These are phyloP conservation scores for Tubosaeta sp. DNA, from an alignment of 768 basidiomycete species.

Conservation along the genomic window DNA sequence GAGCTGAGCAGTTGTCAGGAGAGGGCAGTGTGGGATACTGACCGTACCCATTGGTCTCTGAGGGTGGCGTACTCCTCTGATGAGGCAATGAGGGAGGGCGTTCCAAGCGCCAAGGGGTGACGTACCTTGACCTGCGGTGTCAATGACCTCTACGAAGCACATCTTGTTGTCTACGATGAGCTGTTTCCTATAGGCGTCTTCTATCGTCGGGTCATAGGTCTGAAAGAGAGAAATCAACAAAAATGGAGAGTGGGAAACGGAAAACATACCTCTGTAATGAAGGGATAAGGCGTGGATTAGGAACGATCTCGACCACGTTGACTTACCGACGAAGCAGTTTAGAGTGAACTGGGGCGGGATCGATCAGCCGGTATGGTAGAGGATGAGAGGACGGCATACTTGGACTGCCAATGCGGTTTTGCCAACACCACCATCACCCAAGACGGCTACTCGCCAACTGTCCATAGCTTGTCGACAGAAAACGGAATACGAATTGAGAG, in stretches of 20 bases:
- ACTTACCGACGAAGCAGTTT: constrained; percentile 92
- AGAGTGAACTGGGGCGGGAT: constrained; percentile 72
- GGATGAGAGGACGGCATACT: constrained; percentile 43
- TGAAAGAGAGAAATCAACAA: constrained; percentile 28
- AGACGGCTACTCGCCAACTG: constrained; percentile 92
- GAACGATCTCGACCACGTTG: constrained; percentile 1
- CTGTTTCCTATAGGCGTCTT: constrained; percentile 95
- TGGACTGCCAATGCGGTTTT: constrained; percentile 96
- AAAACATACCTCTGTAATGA: constrained; percentile 49
- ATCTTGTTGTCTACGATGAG: constrained; percentile 91
- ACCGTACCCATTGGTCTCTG: constrained; percentile 98
- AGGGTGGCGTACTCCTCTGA: constrained; percentile 96
- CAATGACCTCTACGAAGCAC: constrained; percentile 95
- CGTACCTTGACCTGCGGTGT: constrained; percentile 95
- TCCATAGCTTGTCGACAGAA: constrained; percentile 57
- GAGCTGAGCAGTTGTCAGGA: constrained; percentile 7
- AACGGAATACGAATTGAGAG: constrained; percentile 14
- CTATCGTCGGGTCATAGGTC: constrained; percentile 99
- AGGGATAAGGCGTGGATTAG: constrained; percentile 12
- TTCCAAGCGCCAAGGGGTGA: constrained; percentile 8
- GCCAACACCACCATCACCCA: constrained; percentile 96
- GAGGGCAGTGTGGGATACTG: constrained; percentile 28
- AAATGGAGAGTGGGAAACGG: constrained; percentile 6
- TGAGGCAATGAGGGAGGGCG: constrained; percentile 16
- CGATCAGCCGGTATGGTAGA: constrained; percentile 8